phyloP scores from a whole-genome alignment of 176 grass and related monocot genomes.

The Miscanthus lutarioriparius region DNA sequence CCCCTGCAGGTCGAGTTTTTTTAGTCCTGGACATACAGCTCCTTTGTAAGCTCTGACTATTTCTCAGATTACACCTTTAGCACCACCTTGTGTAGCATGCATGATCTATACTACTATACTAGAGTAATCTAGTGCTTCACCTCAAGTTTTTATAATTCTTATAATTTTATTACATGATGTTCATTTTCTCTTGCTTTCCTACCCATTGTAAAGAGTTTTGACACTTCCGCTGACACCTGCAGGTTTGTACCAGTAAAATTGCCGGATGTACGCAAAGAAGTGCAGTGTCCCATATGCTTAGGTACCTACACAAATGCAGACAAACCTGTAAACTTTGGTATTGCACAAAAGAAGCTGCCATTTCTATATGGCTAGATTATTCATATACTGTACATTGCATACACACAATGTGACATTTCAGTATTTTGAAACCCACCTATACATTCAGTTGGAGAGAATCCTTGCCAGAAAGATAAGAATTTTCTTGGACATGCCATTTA shows the following conservation, averaged over 20 bases:
- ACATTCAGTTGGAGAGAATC: background rate
- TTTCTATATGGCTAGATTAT: slow-evolving; percentile 1
- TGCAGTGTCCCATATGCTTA: slow-evolving; percentile 67
- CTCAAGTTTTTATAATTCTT: background rate
- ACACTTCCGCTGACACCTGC: slow-evolving; percentile 6
- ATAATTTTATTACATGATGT: background rate
- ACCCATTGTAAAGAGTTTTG: background rate
- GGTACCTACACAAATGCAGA: slow-evolving; percentile 36
- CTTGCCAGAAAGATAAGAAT: background rate
- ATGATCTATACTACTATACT: background rate
- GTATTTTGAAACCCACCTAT: background rate
- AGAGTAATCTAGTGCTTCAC: background rate
- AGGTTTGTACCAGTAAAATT: slow-evolving; percentile 58
- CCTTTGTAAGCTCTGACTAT: background rate
- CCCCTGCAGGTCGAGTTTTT: background rate
- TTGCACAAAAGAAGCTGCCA: background rate
- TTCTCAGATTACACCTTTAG: background rate
- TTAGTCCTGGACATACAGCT: slow-evolving; percentile 4
- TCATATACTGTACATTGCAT: background rate
- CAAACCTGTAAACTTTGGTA: background rate
- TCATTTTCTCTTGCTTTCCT: slow-evolving; percentile 4
- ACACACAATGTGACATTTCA: background rate
- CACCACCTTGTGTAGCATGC: background rate
- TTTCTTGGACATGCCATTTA: background rate
- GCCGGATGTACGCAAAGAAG: slow-evolving; percentile 55